Evolutionary conservation across 371 early-diverging fungal species (phyloP).

Genomic region (Parasitella parasitica): DNA sequence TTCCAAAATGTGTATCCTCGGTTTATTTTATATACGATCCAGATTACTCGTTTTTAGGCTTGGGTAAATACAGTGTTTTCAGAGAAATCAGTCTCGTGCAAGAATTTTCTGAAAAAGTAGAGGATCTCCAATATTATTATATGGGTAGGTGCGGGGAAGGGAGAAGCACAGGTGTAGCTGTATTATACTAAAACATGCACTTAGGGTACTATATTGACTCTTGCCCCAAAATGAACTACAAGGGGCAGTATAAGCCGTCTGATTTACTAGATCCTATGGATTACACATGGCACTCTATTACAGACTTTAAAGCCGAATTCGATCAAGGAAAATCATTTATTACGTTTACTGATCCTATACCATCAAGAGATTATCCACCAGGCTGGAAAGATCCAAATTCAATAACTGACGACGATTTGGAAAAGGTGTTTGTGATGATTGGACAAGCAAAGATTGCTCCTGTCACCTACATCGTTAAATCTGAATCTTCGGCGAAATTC

Average conservation of each 20-base stretch:
- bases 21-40: constrained; percentile 96
- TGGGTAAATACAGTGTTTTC: constrained; percentile 86
- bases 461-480: constrained; percentile 2
- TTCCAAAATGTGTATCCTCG: constrained; percentile 86
- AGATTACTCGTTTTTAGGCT: constrained; percentile 64
- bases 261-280: constrained; percentile 70
- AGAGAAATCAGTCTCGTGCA: constrained; percentile 69
- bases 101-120: constrained; percentile 23
- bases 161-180: no score
- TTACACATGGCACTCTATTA: constrained; percentile 42
- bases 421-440: constrained; percentile 9
- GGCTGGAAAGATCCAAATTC: constrained; percentile 21
- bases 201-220: constrained; percentile 89
- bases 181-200: no score
- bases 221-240: constrained; percentile 93
- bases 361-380: constrained; percentile 1
- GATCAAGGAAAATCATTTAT: constrained; percentile 13
- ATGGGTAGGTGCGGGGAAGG: constrained; percentile 62
- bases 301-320: constrained; percentile 12
- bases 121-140: constrained; percentile 74
- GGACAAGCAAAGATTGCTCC: constrained; percentile 12
- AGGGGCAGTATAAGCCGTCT: constrained; percentile 84
- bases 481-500: neutral
- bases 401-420: neutral
- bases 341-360: constrained; percentile 3